These are phyloP conservation scores for Hordeum vulgare DNA, from an alignment of 176 grass and related monocot species.

Conservation along the genomic window MorexV3_pseudomolecules_assembly NC_058521.1:50876176-50876675, in stretches of 20 bases:
- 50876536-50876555: slow-evolving; percentile 85
- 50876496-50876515: background rate
- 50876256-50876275: no score
- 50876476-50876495: background rate
- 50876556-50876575: slow-evolving; percentile 89
- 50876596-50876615: slow-evolving; percentile 95
- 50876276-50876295: no score
- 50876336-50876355: background rate
- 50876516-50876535: slow-evolving; percentile 24
- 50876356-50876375: background rate
- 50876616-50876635: slow-evolving; percentile 97
- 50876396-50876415: background rate
- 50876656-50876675: slow-evolving; percentile 95
- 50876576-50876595: slow-evolving; percentile 82
- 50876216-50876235: no score
- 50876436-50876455: background rate
- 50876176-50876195: no score
- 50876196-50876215: no score
- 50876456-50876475: background rate
- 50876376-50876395: background rate
- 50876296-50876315: no score
- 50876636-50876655: slow-evolving; percentile 93
- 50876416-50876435: background rate
- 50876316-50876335: background rate
- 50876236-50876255: no score